phyloP scores from a whole-genome alignment of 805 yeast species.

The Yarrowia sp. region DNA sequence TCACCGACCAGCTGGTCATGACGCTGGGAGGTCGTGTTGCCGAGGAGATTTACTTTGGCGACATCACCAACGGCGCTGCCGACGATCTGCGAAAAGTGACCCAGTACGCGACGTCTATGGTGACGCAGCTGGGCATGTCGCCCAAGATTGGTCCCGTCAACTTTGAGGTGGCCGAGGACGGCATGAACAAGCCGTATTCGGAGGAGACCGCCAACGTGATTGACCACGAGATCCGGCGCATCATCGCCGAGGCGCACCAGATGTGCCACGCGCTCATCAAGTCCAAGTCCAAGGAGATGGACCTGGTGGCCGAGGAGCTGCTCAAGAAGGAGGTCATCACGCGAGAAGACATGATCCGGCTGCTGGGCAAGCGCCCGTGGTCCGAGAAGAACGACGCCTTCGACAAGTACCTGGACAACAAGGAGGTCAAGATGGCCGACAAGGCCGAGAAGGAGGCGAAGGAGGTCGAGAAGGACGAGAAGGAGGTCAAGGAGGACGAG shows the following conservation, averaged over 20 bases:
- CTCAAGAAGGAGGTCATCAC: constrained; percentile 85
- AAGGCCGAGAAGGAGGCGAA: background rate
- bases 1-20: constrained; percentile 91
- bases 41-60: constrained; percentile 85
- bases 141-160: constrained; percentile 77
- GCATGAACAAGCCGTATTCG: constrained; percentile 80
- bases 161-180: constrained; percentile 65
- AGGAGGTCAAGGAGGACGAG: background rate
- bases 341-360: constrained; percentile 86
- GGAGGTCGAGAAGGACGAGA: background rate
- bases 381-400: constrained; percentile 76
- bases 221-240: constrained; percentile 77
- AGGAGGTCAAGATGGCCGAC: constrained; percentile 30
- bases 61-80: constrained; percentile 95
- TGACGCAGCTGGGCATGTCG: constrained; percentile 89
- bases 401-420: constrained; percentile 26
- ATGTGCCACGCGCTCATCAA: constrained; percentile 66
- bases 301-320: constrained; percentile 81
- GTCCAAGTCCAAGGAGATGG: constrained; percentile 73
- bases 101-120: constrained; percentile 90
- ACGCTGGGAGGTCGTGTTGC: constrained; percentile 95
- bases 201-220: constrained; percentile 80
- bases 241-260: constrained; percentile 71
- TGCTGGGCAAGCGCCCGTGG: constrained; percentile 90
- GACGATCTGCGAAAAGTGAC: constrained; percentile 97